Base-by-base conservation (phyloP, 352 stramenopile species). In the Pythium rishiriense region DNA sequence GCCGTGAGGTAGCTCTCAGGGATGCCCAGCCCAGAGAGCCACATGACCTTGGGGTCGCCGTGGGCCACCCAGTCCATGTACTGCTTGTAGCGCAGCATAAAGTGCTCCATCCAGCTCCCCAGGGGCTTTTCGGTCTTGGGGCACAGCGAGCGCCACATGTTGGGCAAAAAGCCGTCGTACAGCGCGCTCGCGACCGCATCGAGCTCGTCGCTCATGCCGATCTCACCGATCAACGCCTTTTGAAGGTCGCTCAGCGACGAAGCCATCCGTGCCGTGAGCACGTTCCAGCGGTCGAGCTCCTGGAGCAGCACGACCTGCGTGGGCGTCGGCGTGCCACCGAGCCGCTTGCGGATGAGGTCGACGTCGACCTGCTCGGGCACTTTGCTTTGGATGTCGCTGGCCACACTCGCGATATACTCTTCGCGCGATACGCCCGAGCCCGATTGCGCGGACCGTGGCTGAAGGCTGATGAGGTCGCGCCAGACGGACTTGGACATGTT, bases 61-160 rank as follows among this genome's bases (percentile, higher is more conserved):
- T 94, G 60, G 19, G 78, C 66, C 25, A 98, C 79, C 95, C 95
- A 98, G 39, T 74, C 66, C 75, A 91, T 87, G 71, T 98, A 98
- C 71, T 98, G 95, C 10, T 63, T 71, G 72, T 93, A 90, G 15
- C 95, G 77, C 45, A 70, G 57, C 48, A 80, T 93, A 66, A 98
- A 98, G 73, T 98, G 92, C 39, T 86, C 78, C 87, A 98, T 98
- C 95, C 95, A 98, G 46, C 85, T 96, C 7, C 94, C 94, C n/a
- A 98, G 77, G 4, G 93, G 93, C 57, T 98, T 98, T 61, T 98
- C 82, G 0, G 94, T 98, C 70, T 93, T 91, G 11, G 95, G 96
- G 42, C 85, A 95, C 25, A 98, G 65, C 26, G 77, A 71, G 11
- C 87, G 78, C 96, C 96, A 98, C 57, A 96, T 89, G 31, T 83